Evolutionary conservation across 495 filamentous ascomycete species (phyloP), one percentile per base, ranked within the genome.

Genomic region (Geopyxis carbonaria): DNA sequence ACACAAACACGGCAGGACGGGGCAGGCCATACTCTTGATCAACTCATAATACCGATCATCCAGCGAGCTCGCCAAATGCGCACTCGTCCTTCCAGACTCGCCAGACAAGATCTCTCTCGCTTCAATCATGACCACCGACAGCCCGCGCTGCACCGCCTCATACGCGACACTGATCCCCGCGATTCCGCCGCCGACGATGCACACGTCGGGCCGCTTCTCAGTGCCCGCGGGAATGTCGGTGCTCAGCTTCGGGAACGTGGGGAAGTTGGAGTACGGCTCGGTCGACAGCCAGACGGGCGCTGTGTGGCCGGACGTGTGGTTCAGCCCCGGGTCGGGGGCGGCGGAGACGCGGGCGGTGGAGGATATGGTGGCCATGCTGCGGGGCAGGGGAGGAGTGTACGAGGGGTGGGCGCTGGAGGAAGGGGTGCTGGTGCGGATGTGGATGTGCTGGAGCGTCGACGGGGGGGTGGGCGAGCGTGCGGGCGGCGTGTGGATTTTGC

Each of bases 101-200:
- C 70, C 67, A 1, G 67, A 62, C 2, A 72, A 51, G 7, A 64
- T 57, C 5, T 70, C 59, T 5, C 69, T 62, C 3, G 70, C 68
- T 39, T 73, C 70, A 28, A 72, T 54, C 44, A 72, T 57, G n/a
- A 58, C 57, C 4, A 72, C 67, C 0, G 54, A 38, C 22, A 61
- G 45, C 18, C 68, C 70, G 11, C 65, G 60, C n/a, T 19, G 48
- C 36, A 73, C 57, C 0, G 69, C 61, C 46, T 73, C 69, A 38
- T 71, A 71, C 2, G 70, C 68, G 5, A 53, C 57, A 2, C 60
- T 61, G 20, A 74, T 62, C 6, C 70, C 71, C 6, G 67, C 53
- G 35, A 72, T 73, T 22, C 71, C 68, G 21, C 65, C 61, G 10
- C 71, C 70, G 42, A 75, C 55, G 34, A 75, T 57, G 49, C 58